phyloP scores from a whole-genome alignment of 176 grass and related monocot species.

The Poa pratensis region DNA sequence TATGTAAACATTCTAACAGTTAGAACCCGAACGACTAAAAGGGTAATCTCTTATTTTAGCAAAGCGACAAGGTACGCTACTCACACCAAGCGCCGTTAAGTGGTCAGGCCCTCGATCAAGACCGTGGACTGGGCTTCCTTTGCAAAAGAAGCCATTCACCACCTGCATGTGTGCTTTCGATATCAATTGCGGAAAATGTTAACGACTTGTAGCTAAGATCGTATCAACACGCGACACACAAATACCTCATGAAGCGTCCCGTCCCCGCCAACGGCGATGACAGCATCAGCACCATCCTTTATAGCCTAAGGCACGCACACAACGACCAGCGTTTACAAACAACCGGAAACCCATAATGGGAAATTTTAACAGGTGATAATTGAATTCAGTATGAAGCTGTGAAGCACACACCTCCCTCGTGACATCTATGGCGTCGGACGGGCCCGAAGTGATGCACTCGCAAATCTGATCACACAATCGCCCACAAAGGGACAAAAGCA shows the following conservation, averaged over 20 bases:
- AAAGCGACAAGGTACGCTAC: slow-evolving; percentile 28
- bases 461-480: slow-evolving; percentile 57
- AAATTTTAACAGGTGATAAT: slow-evolving; percentile 19
- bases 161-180: slow-evolving; percentile 53
- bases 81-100: slow-evolving; percentile 80
- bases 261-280: slow-evolving; percentile 92
- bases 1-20: neutral
- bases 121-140: slow-evolving; percentile 59
- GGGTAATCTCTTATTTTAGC: neutral
- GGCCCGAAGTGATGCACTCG: slow-evolving; percentile 80
- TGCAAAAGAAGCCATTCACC: slow-evolving; percentile 88
- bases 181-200: neutral
- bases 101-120: slow-evolving; percentile 57
- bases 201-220: neutral
- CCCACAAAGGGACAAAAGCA: slow-evolving; percentile 27
- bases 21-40: slow-evolving; percentile 1
- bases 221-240: neutral
- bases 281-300: slow-evolving; percentile 82
- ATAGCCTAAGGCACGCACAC: slow-evolving; percentile 61
- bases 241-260: slow-evolving; percentile 97
- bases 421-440: slow-evolving; percentile 80
- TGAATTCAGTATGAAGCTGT: neutral
- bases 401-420: slow-evolving; percentile 76
- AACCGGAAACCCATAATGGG: neutral
- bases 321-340: neutral